Base-by-base conservation (phyloP, 495 filamentous ascomycete genomes). In the Hyaloscypha hepaticicola region DNA sequence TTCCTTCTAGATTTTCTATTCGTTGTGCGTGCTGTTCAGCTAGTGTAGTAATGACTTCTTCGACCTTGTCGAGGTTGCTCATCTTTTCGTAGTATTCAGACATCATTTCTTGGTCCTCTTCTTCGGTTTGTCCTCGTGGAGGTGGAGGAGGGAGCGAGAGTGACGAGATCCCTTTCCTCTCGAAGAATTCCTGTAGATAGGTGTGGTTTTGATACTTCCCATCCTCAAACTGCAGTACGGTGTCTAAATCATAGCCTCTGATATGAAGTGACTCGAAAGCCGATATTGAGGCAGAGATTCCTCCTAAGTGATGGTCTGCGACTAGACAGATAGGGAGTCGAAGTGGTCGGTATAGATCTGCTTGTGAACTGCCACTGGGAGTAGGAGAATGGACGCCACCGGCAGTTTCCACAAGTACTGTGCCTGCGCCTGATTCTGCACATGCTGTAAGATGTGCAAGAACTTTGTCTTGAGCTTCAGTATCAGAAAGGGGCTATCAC, bases 321-420 rank as follows among this genome's bases (percentile, higher is more conserved):
- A 92, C 79, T 3, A 93, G 79, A 24, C 91, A 75, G n/a, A 90
- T 84, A 0, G 90, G 90, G 7, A 91, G 75, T 29, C 90, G 78
- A 0, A 93, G 78, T 0, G 88, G 85, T 1, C 85, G 79, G 72
- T 90, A 93, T 28, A 91, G 73, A 68, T 93, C 89, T 6, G 86
- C 89, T 69, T 93, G 90, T 0, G 87, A 87, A 28, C 78, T 86
- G n/a, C 88, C 89, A 60, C 85, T 88, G 12, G 89, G 89, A 1
- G 83, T 82, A 0, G 90, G 90, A 1, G 89, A 91, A 69, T 91
- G 83, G 0, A 90, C 86, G 11, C 90, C 90, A 4, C 90, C 90
- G 0, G 90, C 90, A 1, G 90, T 93, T 72, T 93, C 90, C 34
- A 93, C 77, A 31, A 93, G 75, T 2, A 87, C 64, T 67, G 76